Percentiles rank a stretch among this genome's conserved stretches.
These are phyloP conservation scores for Hapsidospora chrysogenum DNA, from an alignment of 495 filamentous ascomycete species.

Conservation along the genomic window DNA sequence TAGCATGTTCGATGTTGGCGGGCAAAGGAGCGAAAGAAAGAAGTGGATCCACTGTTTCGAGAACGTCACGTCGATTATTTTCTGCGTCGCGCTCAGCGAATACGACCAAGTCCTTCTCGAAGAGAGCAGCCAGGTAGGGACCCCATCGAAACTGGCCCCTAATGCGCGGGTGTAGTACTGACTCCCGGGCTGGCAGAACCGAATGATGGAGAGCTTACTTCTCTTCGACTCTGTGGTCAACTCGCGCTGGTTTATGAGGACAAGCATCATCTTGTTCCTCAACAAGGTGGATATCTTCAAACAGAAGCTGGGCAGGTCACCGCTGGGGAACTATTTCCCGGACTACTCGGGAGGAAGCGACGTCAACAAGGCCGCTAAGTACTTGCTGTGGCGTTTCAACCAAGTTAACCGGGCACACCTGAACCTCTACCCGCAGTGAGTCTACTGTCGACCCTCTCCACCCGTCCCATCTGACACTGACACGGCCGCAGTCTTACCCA, in stretches of 20 bases:
- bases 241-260: slow-evolving; percentile 96
- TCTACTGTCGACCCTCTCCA: slow-evolving; percentile 10
- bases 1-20: slow-evolving; percentile 98
- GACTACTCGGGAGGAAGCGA: slow-evolving; percentile 97
- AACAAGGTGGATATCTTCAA: slow-evolving; percentile 99
- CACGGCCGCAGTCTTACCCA: slow-evolving; percentile 83
- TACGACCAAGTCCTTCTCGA: slow-evolving; percentile 95
- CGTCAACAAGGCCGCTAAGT: slow-evolving; percentile 94
- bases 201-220: slow-evolving; percentile 95
- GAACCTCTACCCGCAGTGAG: slow-evolving; percentile 95
- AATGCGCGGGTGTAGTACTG: no score
- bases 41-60: slow-evolving; percentile 99
- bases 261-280: slow-evolving; percentile 93
- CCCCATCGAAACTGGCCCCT: neutral
- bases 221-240: slow-evolving; percentile 99
- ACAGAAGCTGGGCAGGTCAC: slow-evolving; percentile 75
- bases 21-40: slow-evolving; percentile 91
- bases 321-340: slow-evolving; percentile 85
- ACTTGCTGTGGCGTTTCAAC: slow-evolving; percentile 94
- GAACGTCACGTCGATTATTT: slow-evolving; percentile 99
- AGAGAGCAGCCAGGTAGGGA: slow-evolving; percentile 81
- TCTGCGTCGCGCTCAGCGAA: slow-evolving; percentile 95
- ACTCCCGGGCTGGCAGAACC: slow-evolving; percentile 46
- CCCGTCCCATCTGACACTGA: no score
- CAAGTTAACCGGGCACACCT: slow-evolving; percentile 94